Evolutionary conservation across 2,329 filamentous ascomycete genomes (phyloP).

Genomic region (Fusarium sp.): DNA sequence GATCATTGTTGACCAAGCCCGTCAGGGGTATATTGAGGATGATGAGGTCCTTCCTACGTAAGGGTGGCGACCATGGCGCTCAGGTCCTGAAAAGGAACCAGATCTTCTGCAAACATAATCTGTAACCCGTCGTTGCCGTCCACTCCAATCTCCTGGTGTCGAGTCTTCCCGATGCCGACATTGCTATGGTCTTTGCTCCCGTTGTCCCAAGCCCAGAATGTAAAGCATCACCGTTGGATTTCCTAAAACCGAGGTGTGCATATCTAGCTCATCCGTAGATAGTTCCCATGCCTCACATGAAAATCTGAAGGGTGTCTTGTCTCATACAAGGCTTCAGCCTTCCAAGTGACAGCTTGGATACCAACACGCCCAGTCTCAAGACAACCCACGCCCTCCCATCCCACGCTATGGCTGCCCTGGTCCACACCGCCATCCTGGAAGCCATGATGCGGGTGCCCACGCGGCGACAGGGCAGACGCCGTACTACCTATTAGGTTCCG

Average conservation of each 20-base stretch:
- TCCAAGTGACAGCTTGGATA: not conserved
- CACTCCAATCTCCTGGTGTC: conserved; percentile 32
- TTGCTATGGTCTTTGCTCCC: conserved; percentile 12
- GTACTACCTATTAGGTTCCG: conserved; percentile 30
- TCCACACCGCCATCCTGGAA: conserved; percentile 16
- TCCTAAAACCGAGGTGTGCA: conserved; percentile 26
- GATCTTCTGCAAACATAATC: conserved; percentile 34
- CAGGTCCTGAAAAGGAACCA: conserved; percentile 1
- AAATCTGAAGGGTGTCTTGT: not conserved
- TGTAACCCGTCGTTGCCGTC: conserved; percentile 32
- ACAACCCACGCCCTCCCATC: not conserved
- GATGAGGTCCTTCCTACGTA: not conserved
- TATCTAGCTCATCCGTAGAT: not conserved
- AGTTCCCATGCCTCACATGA: conserved; percentile 1
- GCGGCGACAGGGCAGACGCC: conserved; percentile 18
- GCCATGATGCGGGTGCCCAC: conserved; percentile 24
- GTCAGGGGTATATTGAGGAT: conserved; percentile 1
- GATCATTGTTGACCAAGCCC: not conserved
- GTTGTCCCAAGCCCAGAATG: not conserved
- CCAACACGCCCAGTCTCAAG: not conserved
- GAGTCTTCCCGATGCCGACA: conserved; percentile 24
- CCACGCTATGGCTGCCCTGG: conserved; percentile 4
- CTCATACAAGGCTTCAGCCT: not conserved
- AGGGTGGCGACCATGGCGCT: not conserved
- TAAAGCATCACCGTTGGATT: not conserved